Percentiles rank a stretch among this genome's conserved stretches.
These are phyloP conservation scores for Zalaria obscura DNA, from an alignment of 2,329 filamentous ascomycete species.

Conservation along the genomic window DNA sequence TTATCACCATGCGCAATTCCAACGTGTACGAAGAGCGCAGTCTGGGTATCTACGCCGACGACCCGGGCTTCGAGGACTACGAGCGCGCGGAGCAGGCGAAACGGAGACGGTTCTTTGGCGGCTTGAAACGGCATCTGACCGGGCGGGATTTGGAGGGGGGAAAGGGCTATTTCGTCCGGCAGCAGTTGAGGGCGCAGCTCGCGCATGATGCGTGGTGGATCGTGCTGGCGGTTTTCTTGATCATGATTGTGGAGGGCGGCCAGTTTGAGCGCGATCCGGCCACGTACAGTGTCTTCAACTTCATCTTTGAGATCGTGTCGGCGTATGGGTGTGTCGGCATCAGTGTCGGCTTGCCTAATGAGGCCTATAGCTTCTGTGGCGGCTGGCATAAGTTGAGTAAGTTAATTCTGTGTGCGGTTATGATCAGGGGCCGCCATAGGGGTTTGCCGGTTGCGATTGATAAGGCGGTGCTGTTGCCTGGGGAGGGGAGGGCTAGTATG, in stretches of 20 bases:
- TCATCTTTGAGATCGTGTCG: conserved; percentile 31
- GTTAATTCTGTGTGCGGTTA: conserved; percentile 39
- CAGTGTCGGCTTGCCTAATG: conserved; percentile 28
- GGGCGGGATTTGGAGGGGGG: conserved; percentile 10
- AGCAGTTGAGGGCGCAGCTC: conserved; percentile 32
- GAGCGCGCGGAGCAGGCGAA: neutral
- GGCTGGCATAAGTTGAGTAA: conserved; percentile 36
- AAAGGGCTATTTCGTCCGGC: conserved; percentile 23
- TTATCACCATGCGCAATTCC: conserved; percentile 45
- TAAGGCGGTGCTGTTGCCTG: conserved; percentile 26
- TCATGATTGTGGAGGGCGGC: conserved; percentile 28
- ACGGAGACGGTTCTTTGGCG: conserved; percentile 1
- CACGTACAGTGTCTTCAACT: conserved; percentile 27
- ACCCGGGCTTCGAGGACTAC: conserved; percentile 3
- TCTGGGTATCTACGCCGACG: conserved; percentile 42
- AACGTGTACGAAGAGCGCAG: conserved; percentile 50
- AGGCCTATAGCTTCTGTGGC: conserved; percentile 32
- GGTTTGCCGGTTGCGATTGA: conserved; percentile 42
- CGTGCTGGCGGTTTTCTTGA: conserved; percentile 29
- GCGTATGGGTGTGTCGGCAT: conserved; percentile 30
- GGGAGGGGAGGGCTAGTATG: conserved; percentile 14
- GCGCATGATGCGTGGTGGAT: conserved; percentile 33
- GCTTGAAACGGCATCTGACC: neutral
- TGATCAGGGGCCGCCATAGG: conserved; percentile 41
- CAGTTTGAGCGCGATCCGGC: conserved; percentile 21